Evolutionary conservation across 345 rosid genomes (phyloP).

Genomic region (Cochlearia excelsa): DNA sequence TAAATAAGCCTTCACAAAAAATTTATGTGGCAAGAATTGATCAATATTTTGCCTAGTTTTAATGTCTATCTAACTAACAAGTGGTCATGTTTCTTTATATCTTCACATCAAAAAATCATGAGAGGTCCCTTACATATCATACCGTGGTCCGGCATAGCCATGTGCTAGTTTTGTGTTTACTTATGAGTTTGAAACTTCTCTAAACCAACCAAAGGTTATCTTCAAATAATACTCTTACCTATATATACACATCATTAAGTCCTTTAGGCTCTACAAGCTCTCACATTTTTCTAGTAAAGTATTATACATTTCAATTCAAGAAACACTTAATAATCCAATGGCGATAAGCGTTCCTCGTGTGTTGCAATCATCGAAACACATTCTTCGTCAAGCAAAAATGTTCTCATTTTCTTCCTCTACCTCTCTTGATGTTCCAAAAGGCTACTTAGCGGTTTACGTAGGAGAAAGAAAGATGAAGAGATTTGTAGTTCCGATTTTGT

Average conservation of each 20-base stretch:
- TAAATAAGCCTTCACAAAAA: slow-evolving; percentile 10
- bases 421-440: slow-evolving; percentile 44
- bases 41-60: slow-evolving; percentile 21
- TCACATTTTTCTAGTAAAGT: slow-evolving; percentile 7
- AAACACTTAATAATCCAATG: slow-evolving; percentile 23
- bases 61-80: slow-evolving; percentile 32
- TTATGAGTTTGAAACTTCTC: slow-evolving; percentile 20
- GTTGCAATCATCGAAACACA: slow-evolving; percentile 32
- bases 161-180: slow-evolving; percentile 29
- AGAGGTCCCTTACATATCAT: slow-evolving; percentile 25
- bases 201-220: slow-evolving; percentile 22
- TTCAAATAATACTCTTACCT: slow-evolving; percentile 16
- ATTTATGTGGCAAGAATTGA: slow-evolving; percentile 25
- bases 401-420: slow-evolving; percentile 26
- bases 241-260: slow-evolving; percentile 27
- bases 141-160: slow-evolving; percentile 41
- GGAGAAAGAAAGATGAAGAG: slow-evolving; percentile 42
- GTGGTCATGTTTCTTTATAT: slow-evolving; percentile 29
- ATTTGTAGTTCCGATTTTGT: slow-evolving; percentile 41
- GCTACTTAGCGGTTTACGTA: slow-evolving; percentile 42
- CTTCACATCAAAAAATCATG: slow-evolving; percentile 24
- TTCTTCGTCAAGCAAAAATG: slow-evolving; percentile 32
- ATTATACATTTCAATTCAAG: slow-evolving; percentile 14
- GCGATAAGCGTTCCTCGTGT: slow-evolving; percentile 32
- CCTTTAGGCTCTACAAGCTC: slow-evolving; percentile 19